Conservation (phyloP, 164 flowering plant species). For the Vitis vinifera region DNA sequence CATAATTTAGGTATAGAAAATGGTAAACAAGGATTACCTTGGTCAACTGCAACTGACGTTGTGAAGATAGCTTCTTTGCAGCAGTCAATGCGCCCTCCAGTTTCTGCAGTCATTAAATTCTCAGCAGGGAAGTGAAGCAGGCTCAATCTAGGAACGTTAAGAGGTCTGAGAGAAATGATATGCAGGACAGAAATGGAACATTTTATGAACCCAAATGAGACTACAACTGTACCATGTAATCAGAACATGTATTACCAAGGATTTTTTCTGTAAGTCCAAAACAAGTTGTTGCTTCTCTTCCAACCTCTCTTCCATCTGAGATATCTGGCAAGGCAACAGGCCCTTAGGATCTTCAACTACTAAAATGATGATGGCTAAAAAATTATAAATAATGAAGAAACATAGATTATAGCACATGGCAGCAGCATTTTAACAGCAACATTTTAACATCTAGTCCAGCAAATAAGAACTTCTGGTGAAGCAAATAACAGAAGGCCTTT, state of each 20-base stretch:
- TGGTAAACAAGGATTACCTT: constrained; percentile 42
- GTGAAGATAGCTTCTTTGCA: constrained; percentile 56
- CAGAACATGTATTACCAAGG: constrained; percentile 48
- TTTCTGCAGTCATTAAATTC: constrained; percentile 43
- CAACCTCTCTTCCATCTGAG: constrained; percentile 48
- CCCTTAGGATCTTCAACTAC: background rate
- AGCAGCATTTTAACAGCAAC: too few species aligned
- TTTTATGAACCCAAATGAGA: background rate
- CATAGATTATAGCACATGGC: background rate
- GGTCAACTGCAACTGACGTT: constrained; percentile 52
- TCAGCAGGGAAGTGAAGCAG: background rate
- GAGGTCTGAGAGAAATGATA: background rate
- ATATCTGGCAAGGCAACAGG: constrained; percentile 42
- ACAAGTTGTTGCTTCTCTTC: constrained; percentile 43
- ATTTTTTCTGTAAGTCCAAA: constrained; percentile 56
- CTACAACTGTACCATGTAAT: background rate
- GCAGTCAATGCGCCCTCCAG: constrained; percentile 63
- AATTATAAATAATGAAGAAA: background rate
- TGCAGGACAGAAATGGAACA: background rate
- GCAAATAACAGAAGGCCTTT: background rate
- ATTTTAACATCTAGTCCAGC: background rate
- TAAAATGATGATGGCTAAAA: background rate
- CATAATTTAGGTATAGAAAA: background rate
- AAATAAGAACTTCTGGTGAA: background rate
- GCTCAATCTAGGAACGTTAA: background rate